Evolutionary conservation across 768 basidiomycete genomes (phyloP), one percentile per base, ranked within the genome.

Genomic region (Rhodosporidiobolus odoratus): DNA sequence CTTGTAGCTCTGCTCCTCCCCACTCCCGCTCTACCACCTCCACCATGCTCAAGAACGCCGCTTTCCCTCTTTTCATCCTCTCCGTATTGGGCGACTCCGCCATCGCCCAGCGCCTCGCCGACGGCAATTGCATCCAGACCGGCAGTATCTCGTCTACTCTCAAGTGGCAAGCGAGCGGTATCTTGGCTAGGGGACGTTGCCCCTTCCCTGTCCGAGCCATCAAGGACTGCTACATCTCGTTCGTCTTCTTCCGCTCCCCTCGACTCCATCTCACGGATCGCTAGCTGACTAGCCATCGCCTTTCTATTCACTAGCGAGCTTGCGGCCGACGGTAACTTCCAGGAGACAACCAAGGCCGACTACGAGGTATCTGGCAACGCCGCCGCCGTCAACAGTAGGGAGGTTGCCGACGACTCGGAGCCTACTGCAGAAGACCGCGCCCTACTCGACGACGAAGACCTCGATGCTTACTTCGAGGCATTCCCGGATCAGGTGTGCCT

Each of bases 401-500:
- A 27, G 2, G 19, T 30, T 43, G 4, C 30, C 27, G 1, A 35
- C 45, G 1, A 38, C 16, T 21, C 25, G 35, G n/a, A 3, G 4
- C 6, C 2, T 13, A 17, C 62, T 12, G 60, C 64, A 0, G 69
- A 62, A 48, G 16, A 17, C 21, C 16, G 43, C 1, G 69, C 65
- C 25, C 9, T 53, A 30, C 13, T 38, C 2, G 32, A 71, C 56
- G 69, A 71, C 56, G 60, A 62, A 25, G 69, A 66, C 27, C 65
- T 71, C 19, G 65, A 58, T 3, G 48, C 64, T 3, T 71, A 71
- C 69, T 71, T 71, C 32, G 30, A 54, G 10, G 69, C 69, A 1
- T 70, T 70, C 64, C 69, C 65, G 12, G 65, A 71, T 1, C 65
- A 71, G n/a, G 21, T 30, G 13, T 48, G 17, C n/a, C n/a, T 16